phyloP scores from a whole-genome alignment of 257 asterid genomes.

The Solanum lignicaule region DNA sequence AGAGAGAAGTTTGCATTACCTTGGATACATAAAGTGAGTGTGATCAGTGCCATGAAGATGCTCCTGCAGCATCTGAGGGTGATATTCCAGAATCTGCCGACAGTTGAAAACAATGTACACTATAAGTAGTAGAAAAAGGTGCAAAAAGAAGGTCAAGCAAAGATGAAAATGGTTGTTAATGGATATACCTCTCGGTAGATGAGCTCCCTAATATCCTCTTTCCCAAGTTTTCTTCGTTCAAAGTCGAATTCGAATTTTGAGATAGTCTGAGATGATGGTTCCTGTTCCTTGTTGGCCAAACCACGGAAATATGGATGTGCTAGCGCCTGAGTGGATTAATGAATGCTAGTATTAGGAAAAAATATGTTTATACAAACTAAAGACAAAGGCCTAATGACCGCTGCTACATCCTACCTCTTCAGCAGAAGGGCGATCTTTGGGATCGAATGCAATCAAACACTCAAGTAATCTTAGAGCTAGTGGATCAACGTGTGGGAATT shows the following conservation, averaged over 20 bases:
- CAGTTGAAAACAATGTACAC: conserved; percentile 25
- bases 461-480: conserved; percentile 78
- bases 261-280: conserved; percentile 68
- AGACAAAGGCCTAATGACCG: neutral
- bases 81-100: conserved; percentile 97
- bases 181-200: conserved; percentile 81
- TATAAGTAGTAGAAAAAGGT: conserved; percentile 22
- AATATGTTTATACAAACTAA: neutral
- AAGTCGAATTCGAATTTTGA: conserved; percentile 90
- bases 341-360: conserved; percentile 1
- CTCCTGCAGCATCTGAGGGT: conserved; percentile 99
- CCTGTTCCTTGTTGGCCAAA: conserved; percentile 80
- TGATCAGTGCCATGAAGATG: conserved; percentile 80
- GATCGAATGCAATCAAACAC: conserved; percentile 81
- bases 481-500: conserved; percentile 75
- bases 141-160: conserved; percentile 2
- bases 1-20: conserved; percentile 38
- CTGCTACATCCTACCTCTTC: conserved; percentile 43
- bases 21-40: conserved; percentile 96
- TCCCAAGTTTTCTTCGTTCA: conserved; percentile 67
- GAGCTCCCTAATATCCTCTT: conserved; percentile 74
- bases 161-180: conserved; percentile 6
- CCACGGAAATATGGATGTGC: conserved; percentile 81
- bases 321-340: conserved; percentile 47
- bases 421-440: conserved; percentile 90